Evolutionary conservation across 163 green algal genomes (phyloP).

Genomic region (Chloromonas sp.): DNA sequence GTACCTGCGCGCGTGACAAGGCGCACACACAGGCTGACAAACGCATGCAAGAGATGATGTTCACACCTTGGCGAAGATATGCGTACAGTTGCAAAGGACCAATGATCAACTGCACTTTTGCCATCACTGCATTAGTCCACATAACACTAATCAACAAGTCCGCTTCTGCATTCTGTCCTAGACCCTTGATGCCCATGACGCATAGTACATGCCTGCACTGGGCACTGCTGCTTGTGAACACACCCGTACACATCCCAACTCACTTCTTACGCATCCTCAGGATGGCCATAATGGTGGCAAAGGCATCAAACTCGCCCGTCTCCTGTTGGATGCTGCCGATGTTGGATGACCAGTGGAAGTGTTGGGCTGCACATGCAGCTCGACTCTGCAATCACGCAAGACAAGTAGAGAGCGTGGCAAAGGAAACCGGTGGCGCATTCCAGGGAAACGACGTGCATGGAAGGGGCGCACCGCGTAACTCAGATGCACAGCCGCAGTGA

Average conservation of each 20-base stretch:
- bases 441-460: background rate
- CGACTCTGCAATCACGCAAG: conserved; percentile 14
- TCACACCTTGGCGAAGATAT: no score
- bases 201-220: no score
- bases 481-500: background rate
- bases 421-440: background rate
- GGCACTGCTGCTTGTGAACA: no score
- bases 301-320: conserved; percentile 40
- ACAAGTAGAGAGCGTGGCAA: background rate
- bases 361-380: conserved; percentile 33
- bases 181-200: no score
- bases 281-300: conserved; percentile 44
- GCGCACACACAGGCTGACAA: background rate
- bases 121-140: background rate
- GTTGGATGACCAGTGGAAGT: conserved; percentile 40
- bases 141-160: background rate
- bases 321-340: conserved; percentile 34
- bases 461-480: background rate
- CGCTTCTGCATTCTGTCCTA: no score
- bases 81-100: background rate
- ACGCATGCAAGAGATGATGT: background rate
- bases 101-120: background rate
- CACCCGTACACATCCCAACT: background rate
- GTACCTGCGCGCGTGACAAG: background rate
- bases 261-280: conserved; percentile 31